Evolutionary conservation across 2,329 filamentous ascomycete species (phyloP), one percentile per base, ranked within the genome.

Genomic region (Magnaporthiopsis rhizophila): DNA sequence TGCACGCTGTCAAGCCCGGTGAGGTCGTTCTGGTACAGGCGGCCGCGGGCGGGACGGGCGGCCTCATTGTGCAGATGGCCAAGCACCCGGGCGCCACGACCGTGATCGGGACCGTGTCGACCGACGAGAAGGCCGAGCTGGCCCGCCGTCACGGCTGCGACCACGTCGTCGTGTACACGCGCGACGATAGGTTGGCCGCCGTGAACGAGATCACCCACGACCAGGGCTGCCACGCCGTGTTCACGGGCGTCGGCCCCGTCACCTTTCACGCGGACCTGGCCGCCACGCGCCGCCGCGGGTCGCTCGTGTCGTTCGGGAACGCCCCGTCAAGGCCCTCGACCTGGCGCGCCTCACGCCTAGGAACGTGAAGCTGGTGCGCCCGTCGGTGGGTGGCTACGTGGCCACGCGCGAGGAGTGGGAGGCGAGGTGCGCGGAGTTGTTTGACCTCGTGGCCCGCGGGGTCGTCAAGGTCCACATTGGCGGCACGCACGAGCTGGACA

Each of bases 221-320:
- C 0, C 79, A 86, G 67, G 93, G 93, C 8, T 87, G 89, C 3
- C 83, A 86, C 67, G 92, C 87, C 9, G 89, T 96, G 24, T 95
- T 91, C 72, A 92, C 96, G 73, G 90, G 90, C 12, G 90, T 96
- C 6, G 93, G 92, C 12, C 90, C 91, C 78, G 81, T 83, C 60
- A 97, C 93, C 0, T 95, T 94, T 76, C 90, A 96, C 70, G 82
- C 86, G n/a, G 89, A 87, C 71, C 75, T 97, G 67, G 85, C 91
- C 67, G 83, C 86, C 69, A 82, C 93, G 61, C 89, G 87, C 69
- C 76, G 87, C 68, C 95, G 95, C 78, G 92, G 91, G 4, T 89
- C 81, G 0, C 78, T 96, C 70, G 82, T 92, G 28, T 89, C 86
- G 63, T 96, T 92, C 76, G 92, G 92, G 11, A 96, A 95, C 76